Evolutionary conservation across 1,284 basidiomycete genomes (phyloP).

Genomic region (Leccinum angustisporum): DNA sequence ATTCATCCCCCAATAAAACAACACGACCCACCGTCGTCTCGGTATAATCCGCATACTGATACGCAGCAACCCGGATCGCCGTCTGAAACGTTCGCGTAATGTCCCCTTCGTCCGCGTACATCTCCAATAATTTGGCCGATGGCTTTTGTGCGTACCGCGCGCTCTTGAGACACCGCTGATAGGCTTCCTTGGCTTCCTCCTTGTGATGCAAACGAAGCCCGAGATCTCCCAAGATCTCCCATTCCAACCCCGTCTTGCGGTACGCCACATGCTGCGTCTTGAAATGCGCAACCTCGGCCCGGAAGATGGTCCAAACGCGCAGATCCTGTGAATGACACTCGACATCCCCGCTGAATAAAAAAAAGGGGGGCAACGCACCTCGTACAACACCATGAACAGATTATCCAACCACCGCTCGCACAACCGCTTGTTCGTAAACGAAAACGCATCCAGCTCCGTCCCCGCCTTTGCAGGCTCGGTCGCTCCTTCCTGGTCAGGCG

Average conservation of each 20-base stretch:
- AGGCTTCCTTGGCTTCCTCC: conserved; percentile 97
- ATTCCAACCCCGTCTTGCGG: conserved; percentile 94
- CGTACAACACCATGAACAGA: conserved; percentile 97
- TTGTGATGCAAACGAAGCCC: conserved; percentile 92
- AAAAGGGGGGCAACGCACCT: conserved; percentile 53
- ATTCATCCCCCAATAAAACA: no score
- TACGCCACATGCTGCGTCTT: conserved; percentile 97
- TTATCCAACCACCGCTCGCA: conserved; percentile 99
- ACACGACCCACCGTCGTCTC: conserved; percentile 71
- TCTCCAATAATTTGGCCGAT: conserved; percentile 90
- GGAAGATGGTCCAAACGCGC: conserved; percentile 99
- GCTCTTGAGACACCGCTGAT: conserved; percentile 88
- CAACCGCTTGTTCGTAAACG: conserved; percentile 94
- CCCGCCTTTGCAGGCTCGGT: conserved; percentile 19
- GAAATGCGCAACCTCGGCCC: conserved; percentile 93
- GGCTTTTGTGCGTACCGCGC: conserved; percentile 89
- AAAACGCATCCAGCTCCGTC: conserved; percentile 64
- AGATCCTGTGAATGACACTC: conserved; percentile 63
- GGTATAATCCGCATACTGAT: conserved; percentile 83
- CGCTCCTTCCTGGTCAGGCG: conserved; percentile 39
- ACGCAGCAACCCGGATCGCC: conserved; percentile 89
- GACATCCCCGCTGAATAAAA: background rate
- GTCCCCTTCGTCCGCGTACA: conserved; percentile 93
- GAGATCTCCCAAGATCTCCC: conserved; percentile 98
- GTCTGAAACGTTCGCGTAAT: conserved; percentile 89